Evolutionary conservation across 139 green algal genomes (phyloP).

Genomic region (Gonium pectorale): DNA sequence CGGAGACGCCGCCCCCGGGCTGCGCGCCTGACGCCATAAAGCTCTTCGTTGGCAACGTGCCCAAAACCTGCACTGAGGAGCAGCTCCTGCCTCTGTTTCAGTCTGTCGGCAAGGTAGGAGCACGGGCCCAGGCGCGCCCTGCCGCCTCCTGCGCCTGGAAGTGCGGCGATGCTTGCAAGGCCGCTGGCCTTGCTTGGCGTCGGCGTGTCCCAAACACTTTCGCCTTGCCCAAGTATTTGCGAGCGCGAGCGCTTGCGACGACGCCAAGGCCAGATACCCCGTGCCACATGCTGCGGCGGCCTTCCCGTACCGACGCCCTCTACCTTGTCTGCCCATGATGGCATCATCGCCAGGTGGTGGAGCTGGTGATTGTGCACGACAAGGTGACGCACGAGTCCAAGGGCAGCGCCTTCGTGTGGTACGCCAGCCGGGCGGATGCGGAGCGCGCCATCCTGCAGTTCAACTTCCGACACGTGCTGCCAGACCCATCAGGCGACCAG

Average conservation of each 20-base stretch:
- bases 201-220: no score
- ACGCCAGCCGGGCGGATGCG: constrained; percentile 40
- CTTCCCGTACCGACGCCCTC: no score
- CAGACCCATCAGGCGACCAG: constrained; percentile 59
- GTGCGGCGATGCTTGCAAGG: no score
- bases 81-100: constrained; percentile 74
- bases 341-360: constrained; percentile 56
- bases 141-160: no score
- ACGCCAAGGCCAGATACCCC: no score
- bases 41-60: constrained; percentile 79
- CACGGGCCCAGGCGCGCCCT: no score
- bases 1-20: constrained; percentile 52
- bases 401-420: constrained; percentile 76
- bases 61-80: constrained; percentile 73
- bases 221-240: no score
- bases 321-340: no score
- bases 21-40: constrained; percentile 59
- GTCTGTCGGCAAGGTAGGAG: constrained; percentile 62
- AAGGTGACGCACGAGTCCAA: constrained; percentile 75
- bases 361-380: constrained; percentile 76
- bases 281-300: no score
- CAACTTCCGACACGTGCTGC: constrained; percentile 67
- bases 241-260: no score
- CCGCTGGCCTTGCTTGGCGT: no score
- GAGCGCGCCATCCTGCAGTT: constrained; percentile 67